Evolutionary conservation across 352 stramenopile species (phyloP), one percentile per base, ranked within the genome.

Genomic region (Globisporangium middletonii): DNA sequence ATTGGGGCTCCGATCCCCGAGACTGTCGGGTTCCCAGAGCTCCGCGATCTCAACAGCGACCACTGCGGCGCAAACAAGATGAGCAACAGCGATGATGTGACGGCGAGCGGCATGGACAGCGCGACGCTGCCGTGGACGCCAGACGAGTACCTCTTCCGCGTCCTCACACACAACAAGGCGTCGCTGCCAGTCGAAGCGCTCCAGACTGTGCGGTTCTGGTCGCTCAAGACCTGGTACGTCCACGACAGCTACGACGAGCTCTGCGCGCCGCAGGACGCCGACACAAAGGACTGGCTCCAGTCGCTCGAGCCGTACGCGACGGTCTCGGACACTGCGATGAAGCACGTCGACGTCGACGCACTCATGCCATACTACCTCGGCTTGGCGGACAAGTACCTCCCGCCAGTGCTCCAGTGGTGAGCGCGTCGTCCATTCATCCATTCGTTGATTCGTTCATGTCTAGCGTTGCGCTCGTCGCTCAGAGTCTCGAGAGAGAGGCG

Each of bases 301-400:
- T 75, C 68, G 26, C 55, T 90, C 16, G 55, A 47, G 9, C 65
- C 62, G 23, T 74, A 81, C 45, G 65, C 67, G 23, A 58, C 45
- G 23, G 72, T 77, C 11, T 65, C 71, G 4, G 82, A 88, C 4
- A 58, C 67, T 0, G 64, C 64, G 1, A 68, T 89, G 46, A 63
- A 80, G 48, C 61, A 55, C 12, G 52, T 79, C 6, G 47, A 65
- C 7, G 67, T 83, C 0, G 65, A 80, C 8, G 66, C 59, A 15
- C 54, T 68, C 46, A 69, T 94, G 47, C 75, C 77, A 45, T 80
- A 94, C 67, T 92, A 88, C 55, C 57, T 88, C 43, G 58, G 59
- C 15, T 72, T 94, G 28, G 75, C 69, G 0, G 65, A 84, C 37
- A 94, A 94, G 57, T 94, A 91, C 65, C 55, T 94, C 2, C 82